These are phyloP conservation scores for Neurospora sp. DNA, from an alignment of 495 filamentous ascomycete genomes.

Conservation along the genomic window DNA sequence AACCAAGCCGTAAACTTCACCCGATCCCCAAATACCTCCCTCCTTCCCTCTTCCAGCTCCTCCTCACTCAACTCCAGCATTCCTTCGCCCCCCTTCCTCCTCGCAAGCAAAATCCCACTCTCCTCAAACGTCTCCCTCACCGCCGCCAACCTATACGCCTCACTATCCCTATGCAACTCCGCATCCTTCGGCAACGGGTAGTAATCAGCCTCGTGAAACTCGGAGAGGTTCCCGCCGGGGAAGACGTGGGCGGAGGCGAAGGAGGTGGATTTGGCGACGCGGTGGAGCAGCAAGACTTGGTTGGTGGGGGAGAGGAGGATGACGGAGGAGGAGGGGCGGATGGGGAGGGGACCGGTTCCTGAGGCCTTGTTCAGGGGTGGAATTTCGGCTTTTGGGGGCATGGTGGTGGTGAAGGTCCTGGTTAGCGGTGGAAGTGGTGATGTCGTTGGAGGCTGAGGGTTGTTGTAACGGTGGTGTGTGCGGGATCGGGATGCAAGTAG, in stretches of 20 bases:
- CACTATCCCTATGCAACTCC: slow-evolving; percentile 54
- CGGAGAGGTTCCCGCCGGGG: slow-evolving; percentile 78
- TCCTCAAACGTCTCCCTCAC: slow-evolving; percentile 93
- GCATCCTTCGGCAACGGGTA: slow-evolving; percentile 37
- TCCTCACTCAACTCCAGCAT: slow-evolving; percentile 48
- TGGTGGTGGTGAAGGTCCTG: background rate
- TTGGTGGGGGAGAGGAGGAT: slow-evolving; percentile 79
- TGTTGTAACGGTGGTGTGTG: background rate
- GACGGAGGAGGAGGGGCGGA: slow-evolving; percentile 42
- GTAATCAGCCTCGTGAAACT: slow-evolving; percentile 56
- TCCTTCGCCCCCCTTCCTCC: slow-evolving; percentile 12
- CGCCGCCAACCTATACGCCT: slow-evolving; percentile 64
- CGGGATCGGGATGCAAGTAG: background rate
- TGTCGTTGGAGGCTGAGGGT: background rate
- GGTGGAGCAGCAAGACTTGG: slow-evolving; percentile 77
- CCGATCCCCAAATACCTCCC: slow-evolving; percentile 50
- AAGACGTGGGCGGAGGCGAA: slow-evolving; percentile 95
- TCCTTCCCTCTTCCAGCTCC: slow-evolving; percentile 55
- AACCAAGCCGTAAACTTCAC: slow-evolving; percentile 61
- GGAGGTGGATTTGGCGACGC: slow-evolving; percentile 68
- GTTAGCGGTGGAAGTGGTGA: background rate
- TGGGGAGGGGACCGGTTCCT: background rate
- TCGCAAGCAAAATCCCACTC: slow-evolving; percentile 69
- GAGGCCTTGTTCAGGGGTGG: background rate
- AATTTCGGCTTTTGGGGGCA: background rate